Base-by-base conservation (phyloP, 106 monocot genomes). In the Acanthochlamys bracteata region DNA sequence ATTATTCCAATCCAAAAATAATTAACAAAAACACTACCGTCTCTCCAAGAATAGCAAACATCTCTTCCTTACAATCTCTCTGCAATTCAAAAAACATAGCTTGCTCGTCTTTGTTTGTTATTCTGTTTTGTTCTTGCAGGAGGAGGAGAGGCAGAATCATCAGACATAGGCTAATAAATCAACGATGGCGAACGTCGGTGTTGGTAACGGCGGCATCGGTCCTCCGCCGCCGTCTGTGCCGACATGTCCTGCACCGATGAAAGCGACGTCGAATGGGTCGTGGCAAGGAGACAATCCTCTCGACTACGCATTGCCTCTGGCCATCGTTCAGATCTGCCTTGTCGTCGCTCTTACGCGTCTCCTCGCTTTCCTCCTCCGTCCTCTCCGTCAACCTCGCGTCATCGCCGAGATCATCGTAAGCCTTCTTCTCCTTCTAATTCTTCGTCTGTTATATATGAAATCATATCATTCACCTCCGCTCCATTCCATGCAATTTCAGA, bases 391-490 rank as follows among this genome's bases (percentile, higher is more conserved):
- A 56, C 83, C 83, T 26, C 83, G 83, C 41, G 73, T 83, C 60
- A 60, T 88, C 60, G 74, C 83, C 40, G 88, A 88, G 66, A 77
- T 88, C 59, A 77, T 88, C 42, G 86, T 86, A 73, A 25, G 84
- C 41, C 2, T 33, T 6, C 24, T 20, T 20, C n/a, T n/a, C 33
- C 1, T 40, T 19, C 53, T 22, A 23, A 27, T 27, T 39, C 46
- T 20, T n/a, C 63, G 43, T 40, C 0, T 49, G 6, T 11, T 6
- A 16, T 54, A 54, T 11, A 16, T 54, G 4, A 55, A 20, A 22
- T 55, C 22, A 55, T 7, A 2, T 55, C 3, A 1, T 22, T 17
- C 15, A 22, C 55, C 22, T 55, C 1, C 1, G 20, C 16, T 10
- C 6, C 53, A 55, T 14, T 49, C 4, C 4, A 14, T 49, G 17